Percentiles rank a stretch among this genome's conserved stretches.
Evolutionary conservation across 176 grass and related monocot genomes (phyloP).

Genomic region (Bolboschoenus planiculmis): DNA sequence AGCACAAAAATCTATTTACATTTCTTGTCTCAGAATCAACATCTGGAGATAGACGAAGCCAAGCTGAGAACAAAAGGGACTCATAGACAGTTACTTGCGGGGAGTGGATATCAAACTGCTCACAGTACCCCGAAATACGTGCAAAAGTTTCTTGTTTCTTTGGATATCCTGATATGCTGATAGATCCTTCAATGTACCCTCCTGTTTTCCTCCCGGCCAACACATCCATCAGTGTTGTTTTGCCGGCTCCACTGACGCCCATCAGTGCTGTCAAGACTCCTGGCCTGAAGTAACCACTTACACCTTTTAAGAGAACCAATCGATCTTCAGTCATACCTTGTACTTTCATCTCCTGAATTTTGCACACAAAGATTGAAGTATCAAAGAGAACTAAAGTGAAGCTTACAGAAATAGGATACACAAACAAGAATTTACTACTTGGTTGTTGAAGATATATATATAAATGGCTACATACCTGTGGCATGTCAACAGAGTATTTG

Average conservation of each 20-base stretch:
- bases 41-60: conserved; percentile 40
- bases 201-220: conserved; percentile 52
- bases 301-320: conserved; percentile 34
- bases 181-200: conserved; percentile 47
- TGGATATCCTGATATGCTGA: conserved; percentile 51
- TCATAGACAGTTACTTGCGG: conserved; percentile 47
- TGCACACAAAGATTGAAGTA: neutral
- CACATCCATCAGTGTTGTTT: conserved; percentile 57
- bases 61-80: conserved; percentile 46
- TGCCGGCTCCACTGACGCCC: conserved; percentile 59
- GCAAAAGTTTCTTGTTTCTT: conserved; percentile 57
- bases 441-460: too few relatives aligned
- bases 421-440: too few relatives aligned
- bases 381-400: neutral
- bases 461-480: conserved; percentile 25
- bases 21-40: conserved; percentile 26
- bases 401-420: neutral
- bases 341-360: conserved; percentile 38
- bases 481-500: conserved; percentile 46
- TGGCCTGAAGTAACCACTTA: conserved; percentile 45
- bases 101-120: conserved; percentile 58
- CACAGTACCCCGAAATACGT: conserved; percentile 51
- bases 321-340: conserved; percentile 29
- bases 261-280: conserved; percentile 53
- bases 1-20: neutral